These are phyloP conservation scores for Metschnikowia hibisci DNA, from an alignment of 805 yeast species.

Conservation along the genomic window DNA sequence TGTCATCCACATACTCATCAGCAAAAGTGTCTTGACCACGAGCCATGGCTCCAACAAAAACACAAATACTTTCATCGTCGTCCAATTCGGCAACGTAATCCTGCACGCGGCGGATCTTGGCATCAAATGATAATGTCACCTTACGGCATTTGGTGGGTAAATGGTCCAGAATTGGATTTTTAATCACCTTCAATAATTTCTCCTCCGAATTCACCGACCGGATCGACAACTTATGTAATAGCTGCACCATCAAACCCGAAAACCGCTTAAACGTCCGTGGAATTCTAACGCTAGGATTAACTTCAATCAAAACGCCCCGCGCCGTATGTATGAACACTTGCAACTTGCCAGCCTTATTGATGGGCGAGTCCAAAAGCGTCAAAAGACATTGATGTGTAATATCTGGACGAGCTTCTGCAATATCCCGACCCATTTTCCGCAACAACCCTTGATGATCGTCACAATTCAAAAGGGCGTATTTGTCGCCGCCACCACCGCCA, in stretches of 20 bases:
- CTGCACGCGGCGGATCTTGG: conserved; percentile 81
- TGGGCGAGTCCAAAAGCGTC: conserved; percentile 93
- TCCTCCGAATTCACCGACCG: conserved; percentile 95
- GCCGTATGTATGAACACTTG: conserved; percentile 97
- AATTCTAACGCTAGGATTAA: conserved; percentile 92
- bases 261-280: conserved; percentile 98
- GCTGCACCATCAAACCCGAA: conserved; percentile 96
- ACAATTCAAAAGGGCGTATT: conserved; percentile 90
- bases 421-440: conserved; percentile 94
- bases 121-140: conserved; percentile 88
- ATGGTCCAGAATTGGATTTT: conserved; percentile 96
- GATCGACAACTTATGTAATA: conserved; percentile 86
- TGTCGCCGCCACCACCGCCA: conserved; percentile 69
- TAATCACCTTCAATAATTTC: conserved; percentile 86
- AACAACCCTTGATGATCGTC: conserved; percentile 97
- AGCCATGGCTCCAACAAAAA: conserved; percentile 99
- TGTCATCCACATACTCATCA: conserved; percentile 94
- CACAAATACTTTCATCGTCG: conserved; percentile 91
- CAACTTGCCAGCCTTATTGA: conserved; percentile 93
- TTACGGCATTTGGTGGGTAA: conserved; percentile 94
- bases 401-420: conserved; percentile 98
- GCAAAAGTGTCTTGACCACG: conserved; percentile 97
- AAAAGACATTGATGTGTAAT: conserved; percentile 96
- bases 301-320: conserved; percentile 89
- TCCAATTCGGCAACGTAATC: conserved; percentile 79